Evolutionary conservation across 2,329 filamentous ascomycete species (phyloP).

Genomic region (Fusarium luffae): DNA sequence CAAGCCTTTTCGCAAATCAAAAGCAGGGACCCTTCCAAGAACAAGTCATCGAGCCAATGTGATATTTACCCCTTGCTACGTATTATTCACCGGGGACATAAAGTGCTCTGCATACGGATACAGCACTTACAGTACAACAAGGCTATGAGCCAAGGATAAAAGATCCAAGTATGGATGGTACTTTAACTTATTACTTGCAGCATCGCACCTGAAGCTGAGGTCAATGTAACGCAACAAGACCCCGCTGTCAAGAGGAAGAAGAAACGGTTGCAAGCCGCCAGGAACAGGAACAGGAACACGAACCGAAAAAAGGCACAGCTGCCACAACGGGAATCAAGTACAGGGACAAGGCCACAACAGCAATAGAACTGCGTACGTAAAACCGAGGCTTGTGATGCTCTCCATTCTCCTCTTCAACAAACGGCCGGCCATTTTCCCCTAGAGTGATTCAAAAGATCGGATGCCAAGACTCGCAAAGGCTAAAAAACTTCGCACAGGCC

Average conservation of each 20-base stretch:
- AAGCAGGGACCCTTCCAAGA: slow-evolving; percentile 22
- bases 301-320: slow-evolving; percentile 4
- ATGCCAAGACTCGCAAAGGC: slow-evolving; percentile 42
- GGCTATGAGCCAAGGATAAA: not conserved
- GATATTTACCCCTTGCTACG: slow-evolving; percentile 23
- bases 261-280: slow-evolving; percentile 23
- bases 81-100: not conserved
- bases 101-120: not conserved
- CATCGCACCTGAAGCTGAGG: slow-evolving; percentile 46
- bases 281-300: not conserved
- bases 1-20: slow-evolving; percentile 15
- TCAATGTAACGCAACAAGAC: slow-evolving; percentile 43
- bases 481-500: slow-evolving; percentile 36
- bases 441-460: slow-evolving; percentile 34
- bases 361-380: not conserved
- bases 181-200: slow-evolving; percentile 5
- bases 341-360: slow-evolving; percentile 2
- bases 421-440: slow-evolving; percentile 12
- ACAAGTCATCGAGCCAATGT: slow-evolving; percentile 8
- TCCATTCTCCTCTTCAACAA: slow-evolving; percentile 6
- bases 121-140: not conserved
- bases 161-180: not conserved
- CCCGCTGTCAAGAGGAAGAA: slow-evolving; percentile 27
- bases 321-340: not conserved
- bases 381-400: not conserved